Conservation (phyloP, 1,284 basidiomycete genomes). For the Heliocybe sulcata region DNA sequence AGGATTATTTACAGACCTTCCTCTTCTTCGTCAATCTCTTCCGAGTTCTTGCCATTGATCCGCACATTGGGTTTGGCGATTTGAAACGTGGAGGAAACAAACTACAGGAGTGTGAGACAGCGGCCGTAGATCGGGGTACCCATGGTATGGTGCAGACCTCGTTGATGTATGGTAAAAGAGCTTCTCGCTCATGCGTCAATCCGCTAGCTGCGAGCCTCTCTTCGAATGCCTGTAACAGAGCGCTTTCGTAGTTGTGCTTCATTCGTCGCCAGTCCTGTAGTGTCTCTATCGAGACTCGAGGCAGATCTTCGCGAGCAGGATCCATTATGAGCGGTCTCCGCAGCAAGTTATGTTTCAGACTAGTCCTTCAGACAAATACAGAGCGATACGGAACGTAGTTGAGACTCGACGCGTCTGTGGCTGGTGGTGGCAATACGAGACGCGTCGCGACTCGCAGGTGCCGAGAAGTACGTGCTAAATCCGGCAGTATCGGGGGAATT, state of each 20-base stretch:
- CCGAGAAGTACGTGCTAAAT: neutral
- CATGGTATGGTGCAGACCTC: slow-evolving; percentile 27
- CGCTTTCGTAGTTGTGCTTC: slow-evolving; percentile 38
- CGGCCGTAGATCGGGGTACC: slow-evolving; percentile 5
- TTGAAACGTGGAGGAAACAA: slow-evolving; percentile 52
- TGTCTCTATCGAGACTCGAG: slow-evolving; percentile 56
- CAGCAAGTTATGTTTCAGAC: no score
- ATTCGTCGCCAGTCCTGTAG: slow-evolving; percentile 57
- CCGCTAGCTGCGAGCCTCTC: slow-evolving; percentile 29
- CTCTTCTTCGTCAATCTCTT: slow-evolving; percentile 50
- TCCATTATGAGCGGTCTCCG: no score
- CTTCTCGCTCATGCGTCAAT: slow-evolving; percentile 31
- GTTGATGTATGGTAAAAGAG: slow-evolving; percentile 38
- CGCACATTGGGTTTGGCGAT: slow-evolving; percentile 66
- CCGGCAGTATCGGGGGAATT: neutral
- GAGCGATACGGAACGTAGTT: no score
- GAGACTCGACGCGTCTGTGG: neutral
- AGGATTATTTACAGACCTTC: slow-evolving; percentile 32
- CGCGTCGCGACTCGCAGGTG: neutral
- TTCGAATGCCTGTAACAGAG: slow-evolving; percentile 37
- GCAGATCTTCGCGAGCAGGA: slow-evolving; percentile 45
- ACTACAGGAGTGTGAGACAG: slow-evolving; percentile 29
- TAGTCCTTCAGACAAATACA: no score
- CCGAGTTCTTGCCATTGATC: slow-evolving; percentile 73
- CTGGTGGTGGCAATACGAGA: neutral